phyloP scores from a whole-genome alignment of 805 yeast species.

The Candida methanosorbosa region DNA sequence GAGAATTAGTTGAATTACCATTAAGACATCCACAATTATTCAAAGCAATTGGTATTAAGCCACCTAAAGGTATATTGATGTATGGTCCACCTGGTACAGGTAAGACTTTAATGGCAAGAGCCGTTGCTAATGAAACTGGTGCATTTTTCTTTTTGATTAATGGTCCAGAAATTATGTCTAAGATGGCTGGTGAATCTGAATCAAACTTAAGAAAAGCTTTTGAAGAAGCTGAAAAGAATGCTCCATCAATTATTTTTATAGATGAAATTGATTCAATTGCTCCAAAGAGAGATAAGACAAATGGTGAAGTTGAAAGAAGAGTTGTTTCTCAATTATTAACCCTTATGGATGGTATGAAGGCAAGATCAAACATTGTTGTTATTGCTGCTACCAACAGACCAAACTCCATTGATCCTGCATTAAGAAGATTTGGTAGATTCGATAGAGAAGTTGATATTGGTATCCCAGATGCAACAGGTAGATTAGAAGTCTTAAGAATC shows the following conservation, averaged over 20 bases:
- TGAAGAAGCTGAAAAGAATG: conserved; percentile 98
- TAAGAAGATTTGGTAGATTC: conserved; percentile 79
- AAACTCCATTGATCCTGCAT: conserved; percentile 77
- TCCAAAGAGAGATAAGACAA: conserved; percentile 99
- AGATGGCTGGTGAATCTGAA: conserved; percentile 99
- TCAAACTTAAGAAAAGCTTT: conserved; percentile 95
- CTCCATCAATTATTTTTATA: conserved; percentile 95
- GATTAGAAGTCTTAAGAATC: conserved; percentile 92
- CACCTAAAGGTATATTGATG: conserved; percentile 96
- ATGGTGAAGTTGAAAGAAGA: conserved; percentile 99
- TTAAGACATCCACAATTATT: conserved; percentile 97
- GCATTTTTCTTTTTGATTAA: conserved; percentile 96
- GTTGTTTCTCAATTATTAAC: conserved; percentile 97
- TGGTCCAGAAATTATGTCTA: conserved; percentile 99
- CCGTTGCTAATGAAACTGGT: conserved; percentile 99
- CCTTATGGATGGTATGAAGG: conserved; percentile 99
- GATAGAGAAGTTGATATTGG: conserved; percentile 85
- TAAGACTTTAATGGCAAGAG: conserved; percentile 98
- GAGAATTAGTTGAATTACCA: conserved; percentile 97
- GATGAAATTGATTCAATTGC: conserved; percentile 99
- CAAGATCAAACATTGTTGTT: conserved; percentile 96
- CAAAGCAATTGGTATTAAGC: conserved; percentile 97
- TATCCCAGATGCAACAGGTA: conserved; percentile 96
- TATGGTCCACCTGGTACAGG: conserved; percentile 99
- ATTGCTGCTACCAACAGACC: conserved; percentile 96